Evolutionary conservation across 2,329 filamentous ascomycete genomes (phyloP), one percentile per base, ranked within the genome.

Genomic region (Calonectria multiphialidica): DNA sequence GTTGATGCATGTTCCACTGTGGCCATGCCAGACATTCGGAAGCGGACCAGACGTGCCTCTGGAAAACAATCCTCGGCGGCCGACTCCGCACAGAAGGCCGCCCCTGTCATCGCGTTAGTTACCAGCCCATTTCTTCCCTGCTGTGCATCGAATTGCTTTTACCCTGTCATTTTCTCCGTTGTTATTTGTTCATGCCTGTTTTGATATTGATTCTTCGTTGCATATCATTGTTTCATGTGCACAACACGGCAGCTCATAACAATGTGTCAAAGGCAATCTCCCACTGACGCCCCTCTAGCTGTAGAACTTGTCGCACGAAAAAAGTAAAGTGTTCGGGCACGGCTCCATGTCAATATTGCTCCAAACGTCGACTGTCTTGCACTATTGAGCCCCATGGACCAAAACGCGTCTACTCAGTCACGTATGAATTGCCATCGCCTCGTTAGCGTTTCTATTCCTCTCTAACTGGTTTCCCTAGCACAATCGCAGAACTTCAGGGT

Each of bases 271-370:
- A n/a, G 18, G 42, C n/a, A 21, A 42, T 1, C 15, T 42, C 9
- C 25, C 18, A 5, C 49, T 66, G 35, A 66, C 25, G 55, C 16
- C 15, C 3, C 25, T 15, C 0, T 9, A 66, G 63, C 5, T 57
- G 63, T 6, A 25, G 33, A 49, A 66, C 63, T 28, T 66, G 63
- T 12, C 63, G 63, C 25, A 8, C 50, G 18, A 66, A 66, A n/a
- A 66, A 66, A 9, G 63, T 57, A 12, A 66, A 66, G 40, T 66
- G 49, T 35, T 66, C 63, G 5, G 63, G 63, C 9, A 66, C 35
- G 18, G 49, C 30, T 57, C 63, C 47, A 18, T 55, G 63, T 18
- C 35, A 55, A 23, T 66, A 66, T 18, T 66, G 47, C n/a, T 65
- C 47, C 4, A 65, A 65, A 42, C 13, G 45, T 9, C 45, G 21